These are phyloP conservation scores for Nectriaceae sp. DNA, from an alignment of 2,329 filamentous ascomycete genomes.

Conservation along the genomic window DNA sequence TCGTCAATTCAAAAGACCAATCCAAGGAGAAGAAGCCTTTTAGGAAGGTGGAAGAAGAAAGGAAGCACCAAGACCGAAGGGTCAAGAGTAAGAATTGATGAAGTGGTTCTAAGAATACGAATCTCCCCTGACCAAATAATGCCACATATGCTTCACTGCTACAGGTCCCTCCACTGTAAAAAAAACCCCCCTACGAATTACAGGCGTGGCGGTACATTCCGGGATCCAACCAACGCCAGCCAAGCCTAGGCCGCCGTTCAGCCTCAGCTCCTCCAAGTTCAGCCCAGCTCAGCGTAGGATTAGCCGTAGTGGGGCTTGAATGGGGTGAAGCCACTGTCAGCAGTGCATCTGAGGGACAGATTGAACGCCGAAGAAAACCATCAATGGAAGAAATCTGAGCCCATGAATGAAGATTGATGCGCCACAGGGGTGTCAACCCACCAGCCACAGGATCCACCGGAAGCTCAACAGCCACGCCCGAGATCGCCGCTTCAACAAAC, in stretches of 20 bases:
- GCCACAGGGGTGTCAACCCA: not conserved
- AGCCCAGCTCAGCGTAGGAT: no score
- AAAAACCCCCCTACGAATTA: not conserved
- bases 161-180: not conserved
- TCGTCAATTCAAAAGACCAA: conserved; percentile 27
- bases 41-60: conserved; percentile 19
- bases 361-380: no score
- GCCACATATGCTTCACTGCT: conserved; percentile 30
- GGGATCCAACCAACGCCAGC: not conserved
- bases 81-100: conserved; percentile 22
- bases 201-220: conserved; percentile 2
- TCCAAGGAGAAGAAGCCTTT: conserved; percentile 23
- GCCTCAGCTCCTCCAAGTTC: not conserved
- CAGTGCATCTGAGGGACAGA: no score
- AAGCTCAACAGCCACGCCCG: not conserved
- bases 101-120: conserved; percentile 26
- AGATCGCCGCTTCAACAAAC: not conserved
- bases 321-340: no score
- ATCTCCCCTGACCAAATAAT: conserved; percentile 29
- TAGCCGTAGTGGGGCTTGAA: not conserved
- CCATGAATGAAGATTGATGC: not conserved
- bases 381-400: no score
- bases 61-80: conserved; percentile 19
- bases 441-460: not conserved
- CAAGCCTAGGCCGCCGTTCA: not conserved